Evolutionary conservation across 2,329 filamentous ascomycete genomes (phyloP), one percentile per base, ranked within the genome.

Genomic region (Fusarium keratoplasticum): DNA sequence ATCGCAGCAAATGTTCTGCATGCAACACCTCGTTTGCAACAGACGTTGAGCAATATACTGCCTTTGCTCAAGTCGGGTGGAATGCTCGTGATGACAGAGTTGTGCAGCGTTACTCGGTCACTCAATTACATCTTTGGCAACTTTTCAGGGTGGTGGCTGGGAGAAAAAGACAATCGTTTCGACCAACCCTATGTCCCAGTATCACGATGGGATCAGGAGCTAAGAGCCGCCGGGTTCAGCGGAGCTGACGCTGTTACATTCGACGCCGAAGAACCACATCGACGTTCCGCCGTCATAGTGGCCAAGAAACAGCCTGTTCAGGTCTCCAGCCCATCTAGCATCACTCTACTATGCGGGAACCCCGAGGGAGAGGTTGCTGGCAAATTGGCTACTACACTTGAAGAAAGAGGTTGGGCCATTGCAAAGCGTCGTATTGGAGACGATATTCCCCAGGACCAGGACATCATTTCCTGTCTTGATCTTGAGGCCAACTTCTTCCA

Each of bases 111-210:
- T 14, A 47, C 40, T 40, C 31, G 64, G 22, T 27, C 52, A 10
- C 50, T 62, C 2, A 65, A 70, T 22, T 70, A 75, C 22, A 63
- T 72, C 18, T 82, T 82, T 20, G 81, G 82, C 6, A 69, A 75
- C 25, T 72, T 83, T 2, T 76, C 80, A 6, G 82, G 80, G 1
- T 84, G 83, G 83, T 84, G 67, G 71, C 6, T 70, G 5, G 67
- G 67, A 10, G 67, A 64, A 4, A 5, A 44, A 6, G 67, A 70
- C 2, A 35, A n/a, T 2, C 67, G 67, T 10, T 52, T 55, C 2
- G 64, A 70, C 22, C 65, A 61, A 4, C 67, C 67, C 25, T 68
- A 70, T 7, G 67, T 68, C 1, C 5, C 65, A 18, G 65, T 70
- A 10, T 61, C 64, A 0, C 59, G 67, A 25, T 70, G 67, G 67